phyloP scores from a whole-genome alignment of 345 rosid genomes.

The Acer yangbiense region DNA sequence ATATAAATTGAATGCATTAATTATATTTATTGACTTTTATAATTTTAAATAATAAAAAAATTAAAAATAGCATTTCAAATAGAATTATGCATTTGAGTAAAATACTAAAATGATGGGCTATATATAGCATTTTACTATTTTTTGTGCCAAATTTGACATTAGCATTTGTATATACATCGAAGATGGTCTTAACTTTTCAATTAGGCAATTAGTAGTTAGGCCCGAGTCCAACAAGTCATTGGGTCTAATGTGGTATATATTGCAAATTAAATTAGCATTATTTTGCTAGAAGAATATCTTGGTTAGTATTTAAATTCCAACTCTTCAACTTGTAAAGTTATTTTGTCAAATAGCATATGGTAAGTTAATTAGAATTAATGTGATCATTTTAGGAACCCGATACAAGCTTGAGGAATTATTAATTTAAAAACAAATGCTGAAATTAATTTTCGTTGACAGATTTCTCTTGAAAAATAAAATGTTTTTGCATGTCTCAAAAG shows the following conservation, averaged over 20 bases:
- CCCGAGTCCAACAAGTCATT: neutral
- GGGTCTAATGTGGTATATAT: neutral
- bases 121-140: too few relatives aligned
- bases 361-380: neutral
- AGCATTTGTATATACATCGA: too few relatives aligned
- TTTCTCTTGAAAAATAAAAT: neutral
- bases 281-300: neutral
- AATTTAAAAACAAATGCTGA: too few relatives aligned
- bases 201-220: neutral
- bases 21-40: too few relatives aligned
- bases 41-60: too few relatives aligned
- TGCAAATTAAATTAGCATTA: neutral
- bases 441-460: neutral
- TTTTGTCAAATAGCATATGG: neutral
- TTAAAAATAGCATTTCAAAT: too few relatives aligned
- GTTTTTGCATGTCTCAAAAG: neutral
- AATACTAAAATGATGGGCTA: too few relatives aligned
- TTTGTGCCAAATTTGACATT: too few relatives aligned
- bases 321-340: neutral
- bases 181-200: neutral
- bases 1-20: too few relatives aligned
- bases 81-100: rapidly evolving
- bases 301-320: too few relatives aligned
- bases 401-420: too few relatives aligned
- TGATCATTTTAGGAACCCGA: neutral